Base-by-base conservation (phyloP, 805 yeast genomes). In the Yamadazyma endophytica region DNA sequence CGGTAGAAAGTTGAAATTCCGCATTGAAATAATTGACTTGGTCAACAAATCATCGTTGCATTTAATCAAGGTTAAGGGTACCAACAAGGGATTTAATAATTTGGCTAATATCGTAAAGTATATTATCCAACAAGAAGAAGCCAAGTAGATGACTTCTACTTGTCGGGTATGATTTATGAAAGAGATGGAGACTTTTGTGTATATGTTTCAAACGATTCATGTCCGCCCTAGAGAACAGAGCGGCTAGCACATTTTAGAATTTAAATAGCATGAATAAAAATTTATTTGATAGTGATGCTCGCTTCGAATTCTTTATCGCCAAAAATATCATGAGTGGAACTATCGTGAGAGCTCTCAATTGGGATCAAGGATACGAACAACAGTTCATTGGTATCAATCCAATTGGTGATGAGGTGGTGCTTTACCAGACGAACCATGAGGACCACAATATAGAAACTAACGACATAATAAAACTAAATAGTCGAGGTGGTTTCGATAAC, bases 321-420 rank as follows among this genome's bases (percentile, higher is more conserved):
- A n/a, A n/a, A n/a, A n/a, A n/a, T n/a, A n/a, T n/a, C 3, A 77
- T 77, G 81, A 68, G 79, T 24, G 84, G 84, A 4, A 68, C 73
- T 21, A 72, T 80, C 8, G 60, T 67, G n/a, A 63, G 80, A 34
- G 80, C 83, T 6, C 49, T 55, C 30, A 68, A 68, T 26, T 80
- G 88, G 88, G 78, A 75, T 35, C 43, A 47, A n/a, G 76, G 70
- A 5, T 56, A 56, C 26, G 70, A 67, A 26, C 84, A 80, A 47
- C 70, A 68, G 29, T 80, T 75, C 45, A 55, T 84, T 9, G 79
- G 84, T 0, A 79, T 82, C 5, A 81, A 77, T 41, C 92, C 95
- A 2, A 69, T 84, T 17, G 79, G 94, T 2, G 96, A 88, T 50
- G 90, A 82, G 44, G 79, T 86, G 2, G 61, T 81, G 0, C 64